phyloP scores from a whole-genome alignment of 306 rosid species.

The Fragaria ananassa region DNA sequence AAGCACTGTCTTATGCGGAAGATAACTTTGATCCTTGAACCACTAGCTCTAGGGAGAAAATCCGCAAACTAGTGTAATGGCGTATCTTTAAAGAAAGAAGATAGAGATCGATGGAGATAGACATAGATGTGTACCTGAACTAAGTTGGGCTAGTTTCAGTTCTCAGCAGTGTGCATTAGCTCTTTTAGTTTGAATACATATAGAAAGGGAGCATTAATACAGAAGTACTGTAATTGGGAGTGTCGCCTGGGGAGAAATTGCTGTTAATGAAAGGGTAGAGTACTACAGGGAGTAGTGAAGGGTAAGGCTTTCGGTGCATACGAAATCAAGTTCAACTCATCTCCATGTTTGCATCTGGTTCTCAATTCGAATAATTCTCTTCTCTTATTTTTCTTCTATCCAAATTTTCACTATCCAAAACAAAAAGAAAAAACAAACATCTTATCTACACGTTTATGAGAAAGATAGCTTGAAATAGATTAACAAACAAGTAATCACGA shows the following conservation, averaged over 20 bases:
- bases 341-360: neutral
- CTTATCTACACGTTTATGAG: neutral
- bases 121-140: neutral
- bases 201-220: neutral
- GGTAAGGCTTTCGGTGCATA: slow-evolving; percentile 20
- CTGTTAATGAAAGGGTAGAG: neutral
- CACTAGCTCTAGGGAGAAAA: neutral
- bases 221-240: slow-evolving; percentile 1
- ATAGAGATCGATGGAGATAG: neutral
- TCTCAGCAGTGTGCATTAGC: neutral
- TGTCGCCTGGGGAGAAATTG: slow-evolving; percentile 17
- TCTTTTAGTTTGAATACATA: neutral
- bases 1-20: neutral
- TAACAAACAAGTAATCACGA: neutral
- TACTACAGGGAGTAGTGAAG: neutral
- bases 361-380: too few species aligned
- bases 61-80: neutral
- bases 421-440: neutral
- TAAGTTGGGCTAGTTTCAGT: neutral
- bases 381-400: neutral
- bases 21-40: neutral
- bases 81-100: neutral
- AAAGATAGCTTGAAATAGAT: neutral
- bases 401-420: neutral
- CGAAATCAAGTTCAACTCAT: slow-evolving; percentile 25